A percentile compares a stretch with the other conserved stretches of the same genome.
These are phyloP conservation scores for Chamaenerion angustifolium DNA, from an alignment of 345 rosid genomes.

Conservation along the genomic window DNA sequence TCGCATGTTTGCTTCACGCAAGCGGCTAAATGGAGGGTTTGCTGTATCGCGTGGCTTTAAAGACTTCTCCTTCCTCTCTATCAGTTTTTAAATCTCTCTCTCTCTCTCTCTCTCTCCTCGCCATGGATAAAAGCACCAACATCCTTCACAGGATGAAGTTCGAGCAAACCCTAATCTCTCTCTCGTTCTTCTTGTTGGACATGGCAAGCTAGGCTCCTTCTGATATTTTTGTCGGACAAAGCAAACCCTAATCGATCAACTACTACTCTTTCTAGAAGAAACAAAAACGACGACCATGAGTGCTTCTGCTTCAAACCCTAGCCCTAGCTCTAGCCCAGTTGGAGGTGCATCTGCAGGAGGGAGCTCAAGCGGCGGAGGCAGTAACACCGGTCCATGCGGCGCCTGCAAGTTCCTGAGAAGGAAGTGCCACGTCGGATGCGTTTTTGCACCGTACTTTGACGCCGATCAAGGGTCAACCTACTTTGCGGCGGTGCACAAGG, in stretches of 20 bases:
- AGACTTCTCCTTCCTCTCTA: constrained; percentile 28
- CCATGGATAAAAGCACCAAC: not conserved
- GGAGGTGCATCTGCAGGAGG: constrained; percentile 3
- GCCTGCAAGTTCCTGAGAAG: constrained; percentile 84
- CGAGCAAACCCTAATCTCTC: too few species aligned
- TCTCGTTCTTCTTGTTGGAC: too few species aligned
- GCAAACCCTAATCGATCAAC: too few species aligned
- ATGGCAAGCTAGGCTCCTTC: too few species aligned
- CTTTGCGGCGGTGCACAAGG: constrained; percentile 86
- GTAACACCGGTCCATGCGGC: constrained; percentile 50
- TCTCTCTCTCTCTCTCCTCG: not conserved
- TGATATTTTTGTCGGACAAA: too few species aligned
- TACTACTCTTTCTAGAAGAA: not conserved
- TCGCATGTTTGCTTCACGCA: constrained; percentile 99
- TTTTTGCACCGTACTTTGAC: constrained; percentile 81
- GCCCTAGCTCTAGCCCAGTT: constrained; percentile 5
- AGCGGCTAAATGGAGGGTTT: constrained; percentile 58
- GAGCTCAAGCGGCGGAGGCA: not conserved
- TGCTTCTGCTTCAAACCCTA: not conserved
- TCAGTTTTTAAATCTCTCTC: too few species aligned
- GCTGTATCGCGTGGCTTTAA: constrained; percentile 96
- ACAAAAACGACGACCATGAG: not conserved
- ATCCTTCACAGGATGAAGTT: too few species aligned
- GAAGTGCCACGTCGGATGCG: constrained; percentile 67
- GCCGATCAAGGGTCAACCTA: constrained; percentile 67